Conservation (phyloP, 2,329 filamentous ascomycete species). For the Monosporascus sp. region DNA sequence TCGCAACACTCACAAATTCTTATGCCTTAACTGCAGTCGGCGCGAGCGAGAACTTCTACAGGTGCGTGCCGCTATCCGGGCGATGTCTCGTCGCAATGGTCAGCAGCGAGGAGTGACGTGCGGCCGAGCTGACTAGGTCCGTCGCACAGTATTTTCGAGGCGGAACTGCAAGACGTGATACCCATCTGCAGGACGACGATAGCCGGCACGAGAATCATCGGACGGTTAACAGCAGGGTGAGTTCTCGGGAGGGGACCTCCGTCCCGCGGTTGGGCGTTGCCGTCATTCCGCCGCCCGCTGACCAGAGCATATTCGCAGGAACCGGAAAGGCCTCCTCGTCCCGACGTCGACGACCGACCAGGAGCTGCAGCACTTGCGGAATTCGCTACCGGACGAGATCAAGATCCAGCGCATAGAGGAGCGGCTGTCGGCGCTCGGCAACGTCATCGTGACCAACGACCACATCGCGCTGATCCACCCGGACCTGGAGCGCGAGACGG, state of each 20-base stretch:
- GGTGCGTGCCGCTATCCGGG: slow-evolving; percentile 37
- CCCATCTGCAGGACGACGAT: slow-evolving; percentile 97
- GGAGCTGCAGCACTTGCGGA: slow-evolving; percentile 94
- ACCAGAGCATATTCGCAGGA: slow-evolving; percentile 44
- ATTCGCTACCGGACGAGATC: slow-evolving; percentile 84
- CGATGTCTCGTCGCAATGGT: too few species aligned
- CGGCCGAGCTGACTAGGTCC: slow-evolving; percentile 3
- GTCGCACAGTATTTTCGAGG: slow-evolving; percentile 76
- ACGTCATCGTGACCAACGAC: slow-evolving; percentile 95
- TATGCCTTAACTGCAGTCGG: slow-evolving; percentile 93
- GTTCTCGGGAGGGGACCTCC: slow-evolving; percentile 20
- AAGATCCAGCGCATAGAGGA: slow-evolving; percentile 98
- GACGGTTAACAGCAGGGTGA: slow-evolving; percentile 86
- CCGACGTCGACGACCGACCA: slow-evolving; percentile 96
- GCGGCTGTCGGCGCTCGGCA: slow-evolving; percentile 88
- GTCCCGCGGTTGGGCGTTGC: not conserved
- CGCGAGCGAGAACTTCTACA: slow-evolving; percentile 98
- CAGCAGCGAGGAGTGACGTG: too few species aligned
- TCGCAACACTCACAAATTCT: slow-evolving; percentile 92
- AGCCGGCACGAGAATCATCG: slow-evolving; percentile 92
- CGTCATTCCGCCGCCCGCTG: not conserved
- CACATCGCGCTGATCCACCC: slow-evolving; percentile 95
- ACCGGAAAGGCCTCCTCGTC: slow-evolving; percentile 93
- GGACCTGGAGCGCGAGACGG: slow-evolving; percentile 93
- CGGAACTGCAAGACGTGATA: slow-evolving; percentile 94